Base-by-base conservation (phyloP, 176 grass and related monocot species). In the Phoenix dactylifera region DNA sequence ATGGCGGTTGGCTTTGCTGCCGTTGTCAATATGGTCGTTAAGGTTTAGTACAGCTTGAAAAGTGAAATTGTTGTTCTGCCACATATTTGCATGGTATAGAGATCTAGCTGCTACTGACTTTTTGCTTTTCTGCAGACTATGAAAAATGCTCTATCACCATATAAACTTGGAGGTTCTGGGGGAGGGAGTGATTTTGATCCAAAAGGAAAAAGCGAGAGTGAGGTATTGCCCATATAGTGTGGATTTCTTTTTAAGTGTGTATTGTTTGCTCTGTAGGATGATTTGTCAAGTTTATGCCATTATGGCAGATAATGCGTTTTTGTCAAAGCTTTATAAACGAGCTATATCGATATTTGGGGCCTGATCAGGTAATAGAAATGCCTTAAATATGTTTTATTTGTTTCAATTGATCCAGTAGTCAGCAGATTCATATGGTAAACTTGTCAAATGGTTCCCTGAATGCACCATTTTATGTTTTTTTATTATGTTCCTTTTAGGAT, bases 301-400 rank as follows among this genome's bases (percentile, higher is more conserved):
- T 35, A 23, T 89, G 28, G 12, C 82, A 98, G 93, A 88, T 98
- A 63, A 98, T 98, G 93, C 87, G 84, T 51, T 98, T 98, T 80
- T 98, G 93, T 79, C 93, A 98, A 82, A 98, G 93, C 64, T 98
- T 92, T 69, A 98, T 98, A 88, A 84, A 98, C 71, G 93, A 98
- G 56, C 76, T 98, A 52, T 86, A 92, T 75, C 85, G 82, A 77
- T 88, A 98, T 76, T 66, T 98, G 79, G 93, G 93, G 30, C 77
- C 88, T 89, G 93, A 98, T 73, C 93, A 92, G 93, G 93, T 92
- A 77, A 26, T 26, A 49, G 20, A 74, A 54, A 58, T 71, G 44
- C 58, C 22, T 55, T 18, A 6, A 17, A 3, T 55, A 49, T 6
- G 15, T 64, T 44, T 48, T 73, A 32, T 62, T 58, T 49, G 53